These are phyloP conservation scores for Pseudogymnoascus sp. DNA, from an alignment of 2,329 filamentous ascomycete species.

Conservation along the genomic window DNA sequence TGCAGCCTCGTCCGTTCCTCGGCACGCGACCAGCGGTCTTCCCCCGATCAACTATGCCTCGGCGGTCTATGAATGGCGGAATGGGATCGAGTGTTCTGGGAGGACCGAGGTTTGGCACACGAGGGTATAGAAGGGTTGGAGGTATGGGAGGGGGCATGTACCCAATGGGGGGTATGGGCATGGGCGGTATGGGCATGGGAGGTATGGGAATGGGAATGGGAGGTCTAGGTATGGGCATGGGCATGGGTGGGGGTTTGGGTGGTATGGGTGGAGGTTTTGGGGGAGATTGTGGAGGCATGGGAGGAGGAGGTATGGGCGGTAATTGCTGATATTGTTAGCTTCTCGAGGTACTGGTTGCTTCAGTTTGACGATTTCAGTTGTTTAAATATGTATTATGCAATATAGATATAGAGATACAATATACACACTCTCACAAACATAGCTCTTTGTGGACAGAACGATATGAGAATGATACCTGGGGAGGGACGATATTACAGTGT, in stretches of 20 bases:
- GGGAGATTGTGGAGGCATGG: neutral
- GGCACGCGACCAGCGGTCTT: neutral
- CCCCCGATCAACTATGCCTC: neutral
- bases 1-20: neutral
- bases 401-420: neutral
- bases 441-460: neutral
- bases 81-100: neutral
- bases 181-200: neutral
- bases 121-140: slow-evolving; percentile 1
- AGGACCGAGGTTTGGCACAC: neutral
- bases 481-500: neutral
- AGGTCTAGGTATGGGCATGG: neutral
- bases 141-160: neutral
- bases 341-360: neutral
- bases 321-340: neutral
- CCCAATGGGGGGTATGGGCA: neutral
- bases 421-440: neutral
- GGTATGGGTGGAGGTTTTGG: neutral
- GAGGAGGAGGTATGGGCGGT: neutral
- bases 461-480: neutral
- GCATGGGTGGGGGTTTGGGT: neutral
- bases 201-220: neutral
- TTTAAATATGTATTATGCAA: neutral
- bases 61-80: neutral
- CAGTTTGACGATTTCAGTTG: neutral